These are phyloP conservation scores for Salix purpurea DNA, from an alignment of 345 rosid species.

Conservation along the genomic window DNA sequence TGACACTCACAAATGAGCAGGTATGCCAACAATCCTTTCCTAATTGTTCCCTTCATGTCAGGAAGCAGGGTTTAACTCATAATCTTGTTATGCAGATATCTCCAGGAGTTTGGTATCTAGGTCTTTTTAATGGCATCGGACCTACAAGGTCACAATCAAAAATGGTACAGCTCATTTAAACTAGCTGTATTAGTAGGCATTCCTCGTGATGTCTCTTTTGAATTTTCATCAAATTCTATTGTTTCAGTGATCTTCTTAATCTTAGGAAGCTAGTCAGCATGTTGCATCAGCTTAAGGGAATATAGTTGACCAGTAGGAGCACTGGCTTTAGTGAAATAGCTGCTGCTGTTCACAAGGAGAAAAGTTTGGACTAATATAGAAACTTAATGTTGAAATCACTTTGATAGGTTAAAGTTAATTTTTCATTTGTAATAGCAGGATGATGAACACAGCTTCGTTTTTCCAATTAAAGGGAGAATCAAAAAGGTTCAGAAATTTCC, in stretches of 20 bases:
- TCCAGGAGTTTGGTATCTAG: slow-evolving; percentile 83
- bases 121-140: slow-evolving; percentile 90
- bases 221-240: not conserved
- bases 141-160: slow-evolving; percentile 76
- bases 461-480: not conserved
- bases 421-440: not conserved
- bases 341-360: not conserved
- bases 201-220: not conserved
- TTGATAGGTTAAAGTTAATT: slow-evolving; percentile 1
- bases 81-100: slow-evolving; percentile 50
- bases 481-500: not conserved
- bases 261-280: not conserved
- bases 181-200: not conserved
- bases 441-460: not conserved
- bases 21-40: slow-evolving; percentile 28
- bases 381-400: not conserved
- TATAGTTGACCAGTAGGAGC: not conserved
- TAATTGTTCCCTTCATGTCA: not conserved
- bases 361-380: not conserved
- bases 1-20: slow-evolving; percentile 81
- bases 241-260: not conserved
- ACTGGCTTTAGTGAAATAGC: not conserved
- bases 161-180: slow-evolving; percentile 55
- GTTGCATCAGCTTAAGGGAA: not conserved
- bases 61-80: slow-evolving; percentile 1